phyloP scores from a whole-genome alignment of 1,139 yeast species.

The Schizosaccharomyces versatilis region DNA sequence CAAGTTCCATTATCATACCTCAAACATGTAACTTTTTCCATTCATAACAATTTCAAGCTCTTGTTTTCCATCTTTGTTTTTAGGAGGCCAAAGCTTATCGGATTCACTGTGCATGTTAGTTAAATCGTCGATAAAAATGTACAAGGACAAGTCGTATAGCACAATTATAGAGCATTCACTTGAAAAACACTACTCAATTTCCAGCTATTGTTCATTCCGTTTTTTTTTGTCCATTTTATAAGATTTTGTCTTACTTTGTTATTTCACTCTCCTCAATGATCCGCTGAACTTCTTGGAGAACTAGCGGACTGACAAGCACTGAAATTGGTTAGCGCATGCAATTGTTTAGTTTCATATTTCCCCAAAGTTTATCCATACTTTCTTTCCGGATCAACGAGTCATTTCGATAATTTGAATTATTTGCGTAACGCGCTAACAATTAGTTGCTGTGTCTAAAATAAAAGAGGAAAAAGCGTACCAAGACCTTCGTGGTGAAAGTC shows the following conservation, averaged over 20 bases:
- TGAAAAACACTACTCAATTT: not conserved
- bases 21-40: constrained; percentile 20
- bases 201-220: not conserved
- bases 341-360: not conserved
- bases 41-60: constrained; percentile 26
- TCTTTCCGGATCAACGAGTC: constrained; percentile 25
- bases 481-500: constrained; percentile 20
- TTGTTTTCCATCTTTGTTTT: constrained; percentile 25
- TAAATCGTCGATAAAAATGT: not conserved
- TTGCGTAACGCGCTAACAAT: constrained; percentile 22
- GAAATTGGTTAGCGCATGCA: not conserved
- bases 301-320: constrained; percentile 21
- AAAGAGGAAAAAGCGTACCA: constrained; percentile 18
- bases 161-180: not conserved
- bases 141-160: not conserved
- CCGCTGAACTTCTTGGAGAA: constrained; percentile 20
- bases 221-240: not conserved
- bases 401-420: constrained; percentile 26
- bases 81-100: constrained; percentile 25
- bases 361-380: constrained; percentile 12
- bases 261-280: constrained; percentile 24
- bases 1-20: constrained; percentile 12
- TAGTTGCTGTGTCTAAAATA: not conserved
- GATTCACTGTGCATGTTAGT: constrained; percentile 17
- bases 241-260: constrained; percentile 17